Evolutionary conservation across 176 grass and related monocot species (phyloP).

Genomic region (Carex cristatella): DNA sequence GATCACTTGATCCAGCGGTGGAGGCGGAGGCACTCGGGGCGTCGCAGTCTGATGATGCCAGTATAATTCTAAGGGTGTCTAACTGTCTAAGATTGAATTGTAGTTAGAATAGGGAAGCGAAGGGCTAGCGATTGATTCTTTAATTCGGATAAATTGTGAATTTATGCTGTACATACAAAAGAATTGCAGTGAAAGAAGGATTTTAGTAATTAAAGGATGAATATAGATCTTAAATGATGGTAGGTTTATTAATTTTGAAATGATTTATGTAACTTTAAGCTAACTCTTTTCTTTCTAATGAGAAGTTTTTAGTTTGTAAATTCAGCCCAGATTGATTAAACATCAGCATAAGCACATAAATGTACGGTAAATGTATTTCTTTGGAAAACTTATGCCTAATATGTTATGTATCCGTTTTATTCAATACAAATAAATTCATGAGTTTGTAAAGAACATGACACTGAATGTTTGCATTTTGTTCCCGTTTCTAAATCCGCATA

Average conservation of each 20-base stretch:
- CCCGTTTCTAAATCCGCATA: too few species aligned
- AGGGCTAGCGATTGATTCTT: constrained; percentile 26
- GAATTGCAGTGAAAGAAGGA: not conserved
- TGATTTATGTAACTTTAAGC: not conserved
- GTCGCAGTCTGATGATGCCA: too few species aligned
- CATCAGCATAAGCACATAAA: not conserved
- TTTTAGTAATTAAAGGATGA: not conserved
- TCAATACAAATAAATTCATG: too few species aligned
- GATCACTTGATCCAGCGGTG: too few species aligned
- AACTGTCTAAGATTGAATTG: not conserved
- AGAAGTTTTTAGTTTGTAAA: not conserved
- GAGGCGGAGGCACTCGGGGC: too few species aligned
- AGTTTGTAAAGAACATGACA: too few species aligned
- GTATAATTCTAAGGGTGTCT: too few species aligned
- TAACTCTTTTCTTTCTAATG: not conserved
- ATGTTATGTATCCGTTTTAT: too few species aligned
- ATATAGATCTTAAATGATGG: not conserved
- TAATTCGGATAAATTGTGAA: constrained; percentile 19
- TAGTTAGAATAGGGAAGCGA: constrained; percentile 7
- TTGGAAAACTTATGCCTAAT: too few species aligned
- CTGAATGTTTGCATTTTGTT: too few species aligned
- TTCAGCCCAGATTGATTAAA: not conserved
- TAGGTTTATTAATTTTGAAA: not conserved
- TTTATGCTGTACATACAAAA: constrained; percentile 19
- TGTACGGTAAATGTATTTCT: too few species aligned